These are phyloP conservation scores for Podospora anserina DNA, from an alignment of 495 filamentous ascomycete genomes.

Conservation along the genomic window DNA sequence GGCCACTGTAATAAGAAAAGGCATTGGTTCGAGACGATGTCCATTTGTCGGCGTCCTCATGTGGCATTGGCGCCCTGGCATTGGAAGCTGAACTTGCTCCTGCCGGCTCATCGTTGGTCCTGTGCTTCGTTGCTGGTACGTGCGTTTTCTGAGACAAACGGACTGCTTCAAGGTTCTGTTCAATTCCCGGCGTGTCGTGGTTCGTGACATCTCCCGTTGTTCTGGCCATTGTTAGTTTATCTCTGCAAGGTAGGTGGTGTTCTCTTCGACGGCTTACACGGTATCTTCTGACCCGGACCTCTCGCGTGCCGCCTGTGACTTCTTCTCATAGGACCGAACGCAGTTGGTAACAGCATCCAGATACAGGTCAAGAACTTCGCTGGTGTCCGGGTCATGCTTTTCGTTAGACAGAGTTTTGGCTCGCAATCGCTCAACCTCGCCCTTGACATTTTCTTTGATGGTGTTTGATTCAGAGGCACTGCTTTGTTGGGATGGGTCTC, in stretches of 20 bases:
- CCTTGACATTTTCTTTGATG: constrained; percentile 7
- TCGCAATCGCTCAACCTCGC: constrained; percentile 19
- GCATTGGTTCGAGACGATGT: constrained; percentile 8
- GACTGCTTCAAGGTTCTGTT: neutral
- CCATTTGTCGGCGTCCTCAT: constrained; percentile 6
- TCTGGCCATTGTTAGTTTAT: neutral
- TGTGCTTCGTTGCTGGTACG: neutral
- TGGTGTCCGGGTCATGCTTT: constrained; percentile 1
- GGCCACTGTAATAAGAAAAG: constrained; percentile 3
- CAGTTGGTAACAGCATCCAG: constrained; percentile 17
- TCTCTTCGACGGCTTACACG: neutral
- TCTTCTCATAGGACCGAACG: neutral
- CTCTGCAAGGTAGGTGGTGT: neutral
- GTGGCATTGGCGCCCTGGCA: neutral
- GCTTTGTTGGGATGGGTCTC: constrained; percentile 6
- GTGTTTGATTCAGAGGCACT: neutral
- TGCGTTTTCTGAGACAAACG: neutral
- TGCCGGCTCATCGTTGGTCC: neutral
- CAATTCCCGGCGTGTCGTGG: neutral
- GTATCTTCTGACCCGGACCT: neutral
- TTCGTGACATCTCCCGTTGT: neutral
- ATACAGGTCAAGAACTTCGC: constrained; percentile 15
- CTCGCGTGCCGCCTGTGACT: neutral
- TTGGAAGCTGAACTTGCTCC: neutral
- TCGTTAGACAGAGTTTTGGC: neutral